Conservation (phyloP, 169 alveolate species). For the Cryptosporidium ryanae region DNA sequence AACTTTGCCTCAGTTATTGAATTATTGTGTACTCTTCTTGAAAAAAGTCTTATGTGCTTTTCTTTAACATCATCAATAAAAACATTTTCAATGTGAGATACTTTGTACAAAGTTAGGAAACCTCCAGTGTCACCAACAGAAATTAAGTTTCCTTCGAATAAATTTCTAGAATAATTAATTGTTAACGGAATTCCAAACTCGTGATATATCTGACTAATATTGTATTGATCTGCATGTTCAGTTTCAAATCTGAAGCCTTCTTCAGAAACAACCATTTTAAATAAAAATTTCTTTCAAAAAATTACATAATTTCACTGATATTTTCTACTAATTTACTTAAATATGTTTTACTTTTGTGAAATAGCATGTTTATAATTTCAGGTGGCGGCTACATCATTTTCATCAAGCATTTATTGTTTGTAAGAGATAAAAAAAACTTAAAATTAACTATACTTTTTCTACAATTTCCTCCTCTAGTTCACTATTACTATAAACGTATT, state of each 20-base stretch:
- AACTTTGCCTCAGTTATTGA: constrained; percentile 59
- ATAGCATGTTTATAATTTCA: neutral
- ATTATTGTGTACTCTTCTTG: constrained; percentile 28
- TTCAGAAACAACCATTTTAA: neutral
- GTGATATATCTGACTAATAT: constrained; percentile 20
- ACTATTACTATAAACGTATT: constrained; percentile 60
- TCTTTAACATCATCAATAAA: neutral
- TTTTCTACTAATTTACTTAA: neutral
- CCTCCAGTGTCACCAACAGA: constrained; percentile 69
- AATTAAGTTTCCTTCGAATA: constrained; percentile 25
- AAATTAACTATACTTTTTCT: constrained; percentile 26
- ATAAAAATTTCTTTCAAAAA: neutral
- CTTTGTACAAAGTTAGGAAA: constrained; percentile 13
- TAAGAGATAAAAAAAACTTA: neutral
- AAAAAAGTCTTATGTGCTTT: neutral
- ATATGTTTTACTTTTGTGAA: neutral
- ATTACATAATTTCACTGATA: neutral
- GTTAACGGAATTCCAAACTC: constrained; percentile 52
- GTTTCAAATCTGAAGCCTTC: neutral
- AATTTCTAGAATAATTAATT: constrained; percentile 40
- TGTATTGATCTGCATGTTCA: neutral
- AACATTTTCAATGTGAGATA: neutral
- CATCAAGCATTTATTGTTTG: neutral
- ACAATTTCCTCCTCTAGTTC: constrained; percentile 59
- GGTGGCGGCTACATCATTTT: neutral